phyloP scores from a whole-genome alignment of 1,139 yeast genomes.

The Protomyces macrosporus region DNA sequence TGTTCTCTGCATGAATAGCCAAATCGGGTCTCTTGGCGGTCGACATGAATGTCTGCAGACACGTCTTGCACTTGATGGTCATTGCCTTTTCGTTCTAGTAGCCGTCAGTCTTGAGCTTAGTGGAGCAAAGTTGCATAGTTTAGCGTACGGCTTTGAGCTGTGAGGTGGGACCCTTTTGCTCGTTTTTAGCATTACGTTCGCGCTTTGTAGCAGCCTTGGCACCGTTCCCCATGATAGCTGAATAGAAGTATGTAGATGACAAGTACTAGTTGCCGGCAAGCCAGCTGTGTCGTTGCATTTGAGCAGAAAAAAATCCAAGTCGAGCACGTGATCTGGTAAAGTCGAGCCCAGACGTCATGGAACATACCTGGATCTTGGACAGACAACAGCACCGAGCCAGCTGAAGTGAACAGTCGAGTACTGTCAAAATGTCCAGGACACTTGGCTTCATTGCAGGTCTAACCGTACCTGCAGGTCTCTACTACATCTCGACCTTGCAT shows the following conservation, averaged over 20 bases:
- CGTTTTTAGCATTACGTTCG: constrained; percentile 2
- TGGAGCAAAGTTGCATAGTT: background rate
- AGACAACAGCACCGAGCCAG: no score
- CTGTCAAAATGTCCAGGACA: constrained; percentile 7
- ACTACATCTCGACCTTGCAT: constrained; percentile 18
- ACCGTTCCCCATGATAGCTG: background rate
- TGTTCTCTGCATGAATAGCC: background rate
- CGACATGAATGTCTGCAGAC: background rate
- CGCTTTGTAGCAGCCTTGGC: background rate
- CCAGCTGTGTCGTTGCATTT: no score
- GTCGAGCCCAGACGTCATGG: no score
- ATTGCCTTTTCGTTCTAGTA: background rate
- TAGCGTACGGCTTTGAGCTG: constrained; percentile 3
- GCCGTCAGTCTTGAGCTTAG: background rate
- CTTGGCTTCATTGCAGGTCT: constrained; percentile 21
- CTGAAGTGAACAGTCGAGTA: no score
- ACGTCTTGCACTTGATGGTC: background rate
- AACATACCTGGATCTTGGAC: no score
- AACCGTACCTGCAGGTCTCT: constrained; percentile 20
- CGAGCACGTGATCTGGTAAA: no score
- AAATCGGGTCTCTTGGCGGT: background rate
- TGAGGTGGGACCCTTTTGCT: background rate
- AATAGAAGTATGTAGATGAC: background rate
- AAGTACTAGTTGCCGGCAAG: no score
- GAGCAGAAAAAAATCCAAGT: no score